Conservation (phyloP, 129 eudicot genomes). For the Silybum marianum region DNA sequence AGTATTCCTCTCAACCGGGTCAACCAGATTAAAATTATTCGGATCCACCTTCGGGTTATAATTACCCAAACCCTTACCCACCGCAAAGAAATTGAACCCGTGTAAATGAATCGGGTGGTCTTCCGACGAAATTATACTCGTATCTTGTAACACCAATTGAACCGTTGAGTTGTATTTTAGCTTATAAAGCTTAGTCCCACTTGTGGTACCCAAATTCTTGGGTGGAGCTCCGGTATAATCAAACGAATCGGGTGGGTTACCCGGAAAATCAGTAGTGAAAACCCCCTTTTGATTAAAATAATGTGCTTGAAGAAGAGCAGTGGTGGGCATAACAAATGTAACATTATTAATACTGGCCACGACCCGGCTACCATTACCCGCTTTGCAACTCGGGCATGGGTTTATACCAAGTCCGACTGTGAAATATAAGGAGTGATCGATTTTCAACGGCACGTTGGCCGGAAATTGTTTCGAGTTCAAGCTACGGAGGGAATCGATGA, state of each 20-base stretch:
- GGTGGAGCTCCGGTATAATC: conserved; percentile 65
- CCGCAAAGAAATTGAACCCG: conserved; percentile 75
- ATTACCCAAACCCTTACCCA: conserved; percentile 78
- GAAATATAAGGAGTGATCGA: conserved; percentile 74
- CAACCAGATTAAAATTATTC: conserved; percentile 65
- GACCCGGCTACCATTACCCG: conserved; percentile 67
- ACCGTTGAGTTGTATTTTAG: conserved; percentile 65
- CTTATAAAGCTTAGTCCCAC: conserved; percentile 65
- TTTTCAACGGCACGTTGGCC: conserved; percentile 61
- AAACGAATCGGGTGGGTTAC: conserved; percentile 54
- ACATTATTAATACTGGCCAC: conserved; percentile 74
- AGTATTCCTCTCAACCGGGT: conserved; percentile 88
- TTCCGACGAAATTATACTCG: conserved; percentile 64
- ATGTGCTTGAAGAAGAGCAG: conserved; percentile 72
- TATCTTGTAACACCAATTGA: conserved; percentile 71
- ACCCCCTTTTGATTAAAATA: conserved; percentile 61
- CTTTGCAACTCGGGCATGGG: conserved; percentile 68
- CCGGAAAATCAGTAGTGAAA: conserved; percentile 83
- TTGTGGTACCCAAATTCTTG: conserved; percentile 46
- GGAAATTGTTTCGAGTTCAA: conserved; percentile 64
- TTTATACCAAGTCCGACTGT: conserved; percentile 68
- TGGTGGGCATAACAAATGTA: conserved; percentile 77
- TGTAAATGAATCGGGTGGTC: conserved; percentile 85
- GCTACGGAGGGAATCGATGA: conserved; percentile 61
- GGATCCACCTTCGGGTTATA: conserved; percentile 61